Base-by-base conservation (phyloP, 1,284 basidiomycete species). In the Apiotrichum mycotoxinovorans region DNA sequence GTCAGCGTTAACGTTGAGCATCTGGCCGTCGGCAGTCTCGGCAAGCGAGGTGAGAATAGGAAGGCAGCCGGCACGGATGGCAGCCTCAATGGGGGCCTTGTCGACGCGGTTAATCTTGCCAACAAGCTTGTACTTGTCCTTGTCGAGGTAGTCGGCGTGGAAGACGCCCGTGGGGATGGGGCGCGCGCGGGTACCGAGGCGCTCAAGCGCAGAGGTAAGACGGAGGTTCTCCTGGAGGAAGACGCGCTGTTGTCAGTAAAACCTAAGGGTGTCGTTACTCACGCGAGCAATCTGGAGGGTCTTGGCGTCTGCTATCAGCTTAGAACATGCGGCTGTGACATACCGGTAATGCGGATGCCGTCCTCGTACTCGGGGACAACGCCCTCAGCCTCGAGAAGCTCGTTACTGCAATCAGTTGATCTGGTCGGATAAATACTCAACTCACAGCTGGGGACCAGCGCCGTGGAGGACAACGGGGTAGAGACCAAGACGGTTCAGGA, bases 101-200 rank as follows among this genome's bases (percentile, higher is more conserved):
- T 97, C 91, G 62, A 97, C 85, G 56, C 84, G 85, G 49, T 88
- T 92, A 71, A 97, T 91, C 79, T 90, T 90, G 33, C 93, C 93
- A 52, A 97, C 93, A 58, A 93, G 84, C n/a, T 88, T 88, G 74
- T 96, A 97, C 78, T 94, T 95, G 44, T 86, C 84, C 74, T 88
- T 85, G 81, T 96, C 91, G 62, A 96, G 87, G 79, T 91, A 94
- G 74, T 92, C 90, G 56, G 93, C 93, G 23, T 89, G 89, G 79
- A 97, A 97, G 60, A 97, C 91, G 35, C 94, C 93, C 17, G 89
- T 93, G 52, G 90, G 94, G 74, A 97, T 96, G 30, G 93, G 93
- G 37, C 94, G 88, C 17, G 93, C 93, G 58, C 93, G 88, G 3
- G 92, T 93, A 54, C 93, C 94, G 51, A 95, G 86, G 64, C 86